phyloP scores from a whole-genome alignment of 1,284 basidiomycete genomes.

The Stygiomarasmius scandens region DNA sequence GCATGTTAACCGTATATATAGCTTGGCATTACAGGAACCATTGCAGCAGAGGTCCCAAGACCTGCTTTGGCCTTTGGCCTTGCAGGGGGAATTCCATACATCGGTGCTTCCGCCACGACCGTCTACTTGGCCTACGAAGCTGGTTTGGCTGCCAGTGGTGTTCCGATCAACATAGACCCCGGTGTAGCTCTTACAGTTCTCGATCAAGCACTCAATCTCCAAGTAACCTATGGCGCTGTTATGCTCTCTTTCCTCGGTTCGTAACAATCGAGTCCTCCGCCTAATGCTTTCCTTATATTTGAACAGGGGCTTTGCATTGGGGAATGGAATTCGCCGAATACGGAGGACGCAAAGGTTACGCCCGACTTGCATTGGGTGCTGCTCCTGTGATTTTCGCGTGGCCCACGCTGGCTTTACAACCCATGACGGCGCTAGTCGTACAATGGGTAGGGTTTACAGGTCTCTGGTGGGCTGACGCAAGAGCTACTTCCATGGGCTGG shows the following conservation, averaged over 20 bases:
- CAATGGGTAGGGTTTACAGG: slow-evolving; percentile 90
- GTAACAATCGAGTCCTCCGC: no score
- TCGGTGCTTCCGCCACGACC: slow-evolving; percentile 79
- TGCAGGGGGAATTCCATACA: slow-evolving; percentile 75
- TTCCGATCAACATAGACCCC: slow-evolving; percentile 68
- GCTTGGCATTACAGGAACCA: slow-evolving; percentile 70
- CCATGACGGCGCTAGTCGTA: slow-evolving; percentile 71
- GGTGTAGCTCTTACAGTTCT: slow-evolving; percentile 78
- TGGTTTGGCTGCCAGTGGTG: slow-evolving; percentile 60
- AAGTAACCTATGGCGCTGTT: slow-evolving; percentile 93
- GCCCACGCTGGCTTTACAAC: slow-evolving; percentile 83
- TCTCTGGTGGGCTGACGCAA: slow-evolving; percentile 85
- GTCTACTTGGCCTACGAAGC: slow-evolving; percentile 85
- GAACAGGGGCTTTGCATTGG: slow-evolving; percentile 82
- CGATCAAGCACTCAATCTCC: slow-evolving; percentile 78
- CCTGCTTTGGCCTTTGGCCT: slow-evolving; percentile 73
- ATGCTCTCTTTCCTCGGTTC: slow-evolving; percentile 82
- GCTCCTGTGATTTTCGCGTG: slow-evolving; percentile 85
- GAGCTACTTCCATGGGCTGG: slow-evolving; percentile 78
- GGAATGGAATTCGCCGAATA: slow-evolving; percentile 93
- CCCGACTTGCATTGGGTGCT: slow-evolving; percentile 80
- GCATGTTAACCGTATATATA: slow-evolving; percentile 32
- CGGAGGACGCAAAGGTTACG: slow-evolving; percentile 79
- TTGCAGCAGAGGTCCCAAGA: slow-evolving; percentile 68
- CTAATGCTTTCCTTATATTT: no score